Base-by-base conservation (phyloP, 2,329 filamentous ascomycete genomes). In the Fusarium continuum region DNA sequence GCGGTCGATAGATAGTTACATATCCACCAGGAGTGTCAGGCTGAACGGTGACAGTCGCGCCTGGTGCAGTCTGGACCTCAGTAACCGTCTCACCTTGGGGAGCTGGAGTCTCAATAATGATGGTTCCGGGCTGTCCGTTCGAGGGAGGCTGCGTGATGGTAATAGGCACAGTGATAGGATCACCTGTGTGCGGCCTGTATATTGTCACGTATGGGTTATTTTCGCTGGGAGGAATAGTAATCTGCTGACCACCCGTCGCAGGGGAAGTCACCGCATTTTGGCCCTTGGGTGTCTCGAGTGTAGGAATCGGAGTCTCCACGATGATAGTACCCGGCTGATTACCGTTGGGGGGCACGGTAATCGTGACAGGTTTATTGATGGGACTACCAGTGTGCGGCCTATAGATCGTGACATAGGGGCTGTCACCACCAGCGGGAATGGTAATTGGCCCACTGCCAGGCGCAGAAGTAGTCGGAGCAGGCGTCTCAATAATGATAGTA, bases 181-280 rank as follows among this genome's bases (percentile, higher is more conserved):
- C 48, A 11, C 61, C 61, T 4, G 61, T 47, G 14, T 63, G 58
- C 13, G 46, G 60, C 20, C 46, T 45, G 47, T 63, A 63, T 13
- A 63, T 62, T 5, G 59, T 63, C 28, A 62, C 59, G 14, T 57
- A 65, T 4, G 61, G 61, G 19, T 52, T 65, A 17, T 57, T 50
- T 11, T 50, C 45, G 10, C 61, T 56, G 16, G 61, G 56, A n/a
- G 61, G 61, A 19, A 65, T 52, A 5, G 61, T 65, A 8, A 65
- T 41, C 13, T 45, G 38, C 23, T 61, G 56, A 9, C 50, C 61
- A 38, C 25, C 45, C 8, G 36, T 8, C 14, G 9, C 26, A 14
- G n/a, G 3, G 10, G 61, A 53, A 34, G 56, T 65, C 9, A 47
- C 9, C 10, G 17, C 61, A 31, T 48, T 61, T 17, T 61, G 41